Conservation (phyloP, 768 basidiomycete genomes). For the Leccinum obscurum region DNA sequence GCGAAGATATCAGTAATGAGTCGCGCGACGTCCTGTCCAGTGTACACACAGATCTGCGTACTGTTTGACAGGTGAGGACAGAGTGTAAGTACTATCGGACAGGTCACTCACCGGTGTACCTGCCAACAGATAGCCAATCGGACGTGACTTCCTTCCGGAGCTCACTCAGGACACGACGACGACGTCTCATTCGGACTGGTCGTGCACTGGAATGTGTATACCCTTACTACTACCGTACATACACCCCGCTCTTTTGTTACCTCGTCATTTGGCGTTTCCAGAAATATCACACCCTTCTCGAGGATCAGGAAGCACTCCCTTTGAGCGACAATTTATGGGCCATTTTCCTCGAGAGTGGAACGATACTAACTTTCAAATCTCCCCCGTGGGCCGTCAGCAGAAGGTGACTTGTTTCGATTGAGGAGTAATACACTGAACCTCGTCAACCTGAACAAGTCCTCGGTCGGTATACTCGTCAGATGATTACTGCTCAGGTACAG, state of each 20-base stretch:
- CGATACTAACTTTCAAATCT: slow-evolving; percentile 16
- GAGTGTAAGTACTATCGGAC: neutral
- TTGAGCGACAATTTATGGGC: slow-evolving; percentile 30
- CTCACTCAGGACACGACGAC: neutral
- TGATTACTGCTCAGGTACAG: too few relatives aligned
- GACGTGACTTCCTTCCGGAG: neutral
- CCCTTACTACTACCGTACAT: neutral
- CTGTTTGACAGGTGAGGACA: slow-evolving; percentile 20
- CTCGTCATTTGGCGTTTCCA: slow-evolving; percentile 17
- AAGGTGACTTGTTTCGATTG: neutral
- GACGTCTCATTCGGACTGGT: neutral
- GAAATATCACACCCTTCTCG: slow-evolving; percentile 31
- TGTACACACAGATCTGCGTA: slow-evolving; percentile 1
- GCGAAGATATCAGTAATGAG: slow-evolving; percentile 7
- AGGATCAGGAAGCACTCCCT: slow-evolving; percentile 28
- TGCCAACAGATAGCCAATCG: too few relatives aligned
- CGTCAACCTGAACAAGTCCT: too few relatives aligned
- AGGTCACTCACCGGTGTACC: neutral
- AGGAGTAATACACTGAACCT: too few relatives aligned
- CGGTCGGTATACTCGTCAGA: too few relatives aligned
- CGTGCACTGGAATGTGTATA: neutral
- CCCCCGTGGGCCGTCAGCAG: slow-evolving; percentile 22
- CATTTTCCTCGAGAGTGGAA: slow-evolving; percentile 23
- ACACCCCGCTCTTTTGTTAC: slow-evolving; percentile 12
- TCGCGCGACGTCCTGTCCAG: neutral